These are phyloP conservation scores for Pseudogymnoascus sp. DNA, from an alignment of 2,329 filamentous ascomycete species.

Conservation along the genomic window DNA sequence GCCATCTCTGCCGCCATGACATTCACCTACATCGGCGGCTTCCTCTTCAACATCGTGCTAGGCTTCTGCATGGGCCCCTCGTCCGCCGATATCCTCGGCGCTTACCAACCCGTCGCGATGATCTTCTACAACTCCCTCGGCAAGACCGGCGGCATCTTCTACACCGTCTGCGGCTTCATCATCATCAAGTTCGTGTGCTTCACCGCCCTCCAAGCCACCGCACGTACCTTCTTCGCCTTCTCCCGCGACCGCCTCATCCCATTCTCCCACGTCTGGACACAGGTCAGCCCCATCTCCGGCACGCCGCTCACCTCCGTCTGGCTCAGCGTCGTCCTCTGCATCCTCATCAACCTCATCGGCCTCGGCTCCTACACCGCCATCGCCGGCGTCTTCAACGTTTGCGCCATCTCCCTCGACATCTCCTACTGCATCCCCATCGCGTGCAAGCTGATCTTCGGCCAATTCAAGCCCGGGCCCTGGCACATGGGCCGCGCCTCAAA, in stretches of 20 bases:
- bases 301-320: slow-evolving; percentile 49
- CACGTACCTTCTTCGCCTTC: slow-evolving; percentile 48
- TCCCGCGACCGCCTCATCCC: slow-evolving; percentile 45
- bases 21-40: slow-evolving; percentile 49
- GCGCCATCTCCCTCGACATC: slow-evolving; percentile 48
- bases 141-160: slow-evolving; percentile 45
- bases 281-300: slow-evolving; percentile 40
- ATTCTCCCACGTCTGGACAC: slow-evolving; percentile 41
- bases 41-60: slow-evolving; percentile 51
- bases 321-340: slow-evolving; percentile 47
- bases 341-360: slow-evolving; percentile 51
- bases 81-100: slow-evolving; percentile 34
- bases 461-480: slow-evolving; percentile 46
- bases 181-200: slow-evolving; percentile 54
- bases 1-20: slow-evolving; percentile 49
- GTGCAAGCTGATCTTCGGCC: slow-evolving; percentile 43
- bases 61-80: slow-evolving; percentile 47
- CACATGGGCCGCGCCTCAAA: slow-evolving; percentile 38
- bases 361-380: slow-evolving; percentile 49
- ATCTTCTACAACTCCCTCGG: slow-evolving; percentile 53
- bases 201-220: slow-evolving; percentile 47
- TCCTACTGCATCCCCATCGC: slow-evolving; percentile 49
- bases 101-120: slow-evolving; percentile 46
- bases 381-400: slow-evolving; percentile 46
- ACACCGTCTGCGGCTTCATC: slow-evolving; percentile 48